A percentile compares a stretch with the other conserved stretches of the same genome.
phyloP scores from a whole-genome alignment of 1,284 basidiomycete genomes.

The Coriolopsis trogii region DNA sequence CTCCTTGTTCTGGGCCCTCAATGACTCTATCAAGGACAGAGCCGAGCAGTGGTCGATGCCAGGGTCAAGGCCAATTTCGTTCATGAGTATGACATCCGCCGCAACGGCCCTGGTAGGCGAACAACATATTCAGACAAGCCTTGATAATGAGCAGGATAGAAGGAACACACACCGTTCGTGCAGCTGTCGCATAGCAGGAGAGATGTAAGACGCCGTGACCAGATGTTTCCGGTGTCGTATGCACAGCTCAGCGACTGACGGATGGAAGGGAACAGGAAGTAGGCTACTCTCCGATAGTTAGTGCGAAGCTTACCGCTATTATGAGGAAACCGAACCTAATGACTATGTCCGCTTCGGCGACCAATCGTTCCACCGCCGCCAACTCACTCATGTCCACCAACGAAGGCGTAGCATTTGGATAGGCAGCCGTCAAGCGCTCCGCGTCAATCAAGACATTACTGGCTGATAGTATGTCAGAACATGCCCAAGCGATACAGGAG shows the following conservation, averaged over 20 bases:
- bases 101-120: conserved; percentile 56
- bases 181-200: conserved; percentile 76
- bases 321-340: conserved; percentile 55
- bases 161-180: conserved; percentile 55
- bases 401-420: conserved; percentile 61
- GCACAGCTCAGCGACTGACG: conserved; percentile 76
- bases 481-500: conserved; percentile 4
- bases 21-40: conserved; percentile 68
- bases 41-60: conserved; percentile 97
- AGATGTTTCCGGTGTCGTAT: conserved; percentile 78
- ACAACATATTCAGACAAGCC: neutral
- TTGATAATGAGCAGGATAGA: neutral
- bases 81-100: conserved; percentile 78
- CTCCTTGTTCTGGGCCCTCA: conserved; percentile 61
- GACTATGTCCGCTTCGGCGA: conserved; percentile 64
- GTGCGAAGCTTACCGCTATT: too few relatives aligned
- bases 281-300: conserved; percentile 50
- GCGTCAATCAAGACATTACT: conserved; percentile 75
- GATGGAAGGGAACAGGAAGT: conserved; percentile 81
- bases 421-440: conserved; percentile 51
- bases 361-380: conserved; percentile 51
- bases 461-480: conserved; percentile 45
- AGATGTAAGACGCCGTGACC: conserved; percentile 93
- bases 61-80: conserved; percentile 94
- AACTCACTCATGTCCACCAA: conserved; percentile 67